Evolutionary conservation across 768 basidiomycete genomes (phyloP).

Genomic region (Lactarius trivialis): DNA sequence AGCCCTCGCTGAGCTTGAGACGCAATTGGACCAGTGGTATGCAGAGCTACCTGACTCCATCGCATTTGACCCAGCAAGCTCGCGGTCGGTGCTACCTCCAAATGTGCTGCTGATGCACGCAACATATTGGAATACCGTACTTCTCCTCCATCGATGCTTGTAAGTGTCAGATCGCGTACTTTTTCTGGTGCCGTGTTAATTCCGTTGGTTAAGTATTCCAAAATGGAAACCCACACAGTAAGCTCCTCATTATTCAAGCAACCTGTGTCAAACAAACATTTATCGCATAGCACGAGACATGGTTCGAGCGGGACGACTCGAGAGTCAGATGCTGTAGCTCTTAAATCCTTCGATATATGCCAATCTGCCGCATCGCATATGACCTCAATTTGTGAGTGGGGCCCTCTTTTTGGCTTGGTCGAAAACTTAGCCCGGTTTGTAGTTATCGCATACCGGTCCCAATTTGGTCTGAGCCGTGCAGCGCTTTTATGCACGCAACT

Average conservation of each 20-base stretch:
- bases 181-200: neutral
- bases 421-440: neutral
- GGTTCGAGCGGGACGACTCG: conserved; percentile 8
- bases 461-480: conserved; percentile 50
- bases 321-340: conserved; percentile 39
- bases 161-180: conserved; percentile 37
- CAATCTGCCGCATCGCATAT: conserved; percentile 69
- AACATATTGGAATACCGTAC: conserved; percentile 69
- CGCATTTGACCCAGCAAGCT: conserved; percentile 50
- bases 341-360: conserved; percentile 69
- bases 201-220: conserved; percentile 47
- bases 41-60: conserved; percentile 59
- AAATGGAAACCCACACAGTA: conserved; percentile 55
- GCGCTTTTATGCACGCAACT: conserved; percentile 66
- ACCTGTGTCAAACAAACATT: neutral
- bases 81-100: conserved; percentile 50
- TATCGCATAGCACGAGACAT: conserved; percentile 3
- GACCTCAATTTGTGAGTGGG: conserved; percentile 50
- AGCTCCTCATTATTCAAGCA: conserved; percentile 17
- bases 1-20: conserved; percentile 51
- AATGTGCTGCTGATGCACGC: conserved; percentile 64
- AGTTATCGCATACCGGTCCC: conserved; percentile 58
- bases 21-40: conserved; percentile 67
- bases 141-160: conserved; percentile 75
- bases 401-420: neutral